These are phyloP conservation scores for Cercospora citrullina DNA, from an alignment of 2,329 filamentous ascomycete genomes.

Conservation along the genomic window DNA sequence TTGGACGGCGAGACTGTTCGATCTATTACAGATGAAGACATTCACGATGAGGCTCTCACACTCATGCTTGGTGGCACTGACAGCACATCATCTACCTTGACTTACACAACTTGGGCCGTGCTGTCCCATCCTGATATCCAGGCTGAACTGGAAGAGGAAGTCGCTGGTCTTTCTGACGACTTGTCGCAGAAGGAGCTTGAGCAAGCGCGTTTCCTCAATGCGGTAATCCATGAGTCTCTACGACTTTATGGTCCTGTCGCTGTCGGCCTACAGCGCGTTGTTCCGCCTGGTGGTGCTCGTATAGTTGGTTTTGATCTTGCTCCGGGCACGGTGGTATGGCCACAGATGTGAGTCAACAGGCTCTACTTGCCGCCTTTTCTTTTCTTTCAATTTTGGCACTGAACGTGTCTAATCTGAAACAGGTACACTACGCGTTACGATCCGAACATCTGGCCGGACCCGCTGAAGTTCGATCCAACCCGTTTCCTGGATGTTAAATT, in stretches of 20 bases:
- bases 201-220: slow-evolving; percentile 38
- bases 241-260: slow-evolving; percentile 42
- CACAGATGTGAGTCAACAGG: slow-evolving; percentile 20
- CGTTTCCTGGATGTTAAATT: slow-evolving; percentile 24
- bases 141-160: slow-evolving; percentile 28
- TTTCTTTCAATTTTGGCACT: too few species aligned
- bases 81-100: slow-evolving; percentile 34
- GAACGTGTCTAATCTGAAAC: not conserved
- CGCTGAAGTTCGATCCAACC: slow-evolving; percentile 20
- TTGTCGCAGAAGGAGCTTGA: slow-evolving; percentile 36
- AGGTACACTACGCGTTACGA: slow-evolving; percentile 26
- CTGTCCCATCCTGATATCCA: slow-evolving; percentile 30
- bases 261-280: slow-evolving; percentile 40
- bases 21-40: slow-evolving; percentile 29
- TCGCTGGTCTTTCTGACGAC: slow-evolving; percentile 22
- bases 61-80: slow-evolving; percentile 34
- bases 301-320: slow-evolving; percentile 25
- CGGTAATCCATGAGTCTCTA: slow-evolving; percentile 44
- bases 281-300: slow-evolving; percentile 38
- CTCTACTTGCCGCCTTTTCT: not conserved
- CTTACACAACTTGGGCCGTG: slow-evolving; percentile 34
- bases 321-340: slow-evolving; percentile 24
- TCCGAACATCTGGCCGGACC: slow-evolving; percentile 24
- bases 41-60: slow-evolving; percentile 30
- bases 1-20: slow-evolving; percentile 17